Evolutionary conservation across 1,284 basidiomycete species (phyloP), one percentile per base, ranked within the genome.

Genomic region (Bjerkandera adusta): DNA sequence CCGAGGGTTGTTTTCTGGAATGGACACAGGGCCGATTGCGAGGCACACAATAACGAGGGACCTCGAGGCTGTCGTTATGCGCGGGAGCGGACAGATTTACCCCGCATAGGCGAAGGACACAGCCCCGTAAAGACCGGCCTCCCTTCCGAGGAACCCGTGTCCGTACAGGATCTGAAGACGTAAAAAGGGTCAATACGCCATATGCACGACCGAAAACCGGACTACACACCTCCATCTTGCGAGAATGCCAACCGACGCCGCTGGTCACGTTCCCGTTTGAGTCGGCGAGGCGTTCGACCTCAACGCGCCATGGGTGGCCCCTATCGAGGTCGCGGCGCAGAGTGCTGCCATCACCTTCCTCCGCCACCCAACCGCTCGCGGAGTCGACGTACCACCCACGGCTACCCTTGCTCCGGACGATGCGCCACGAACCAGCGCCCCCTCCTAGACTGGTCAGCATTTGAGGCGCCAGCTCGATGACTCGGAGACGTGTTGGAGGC

Each of bases 381-480:
- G 83, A 79, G 63, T 97, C 91, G 46, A 96, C 92, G 59, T 95
- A 97, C 94, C 96, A 99, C 2, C 93, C 95, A 34, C 96, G 72
- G 0, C 93, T 85, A 2, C 96, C 96, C 61, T 97, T 95, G 59
- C 91, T 94, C 55, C 82, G 77, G 30, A 98, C 76, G 49, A 92
- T 88, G 49, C 87, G 81, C 96, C 96, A 99, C 30, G 83, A 69
- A 3, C 83, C 85, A 0, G 84, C 86, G 3, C 93, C 93, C 1
- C 78, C 77, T 6, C 86, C 83, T 1, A 95, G 72, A 6, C 76
- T 76, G 39, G 79, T 73, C 5, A 98, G 76, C 54, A 91, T 76
- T 3, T 81, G 73, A n/a, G 81, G 76, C 21, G 87, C 83, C 15
- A 98, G 72, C 66, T 97, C 96, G 48, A 98, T 79, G 24, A 97